Evolutionary conservation across 2,329 filamentous ascomycete genomes (phyloP).

Genomic region (Nectriaceae sp.): DNA sequence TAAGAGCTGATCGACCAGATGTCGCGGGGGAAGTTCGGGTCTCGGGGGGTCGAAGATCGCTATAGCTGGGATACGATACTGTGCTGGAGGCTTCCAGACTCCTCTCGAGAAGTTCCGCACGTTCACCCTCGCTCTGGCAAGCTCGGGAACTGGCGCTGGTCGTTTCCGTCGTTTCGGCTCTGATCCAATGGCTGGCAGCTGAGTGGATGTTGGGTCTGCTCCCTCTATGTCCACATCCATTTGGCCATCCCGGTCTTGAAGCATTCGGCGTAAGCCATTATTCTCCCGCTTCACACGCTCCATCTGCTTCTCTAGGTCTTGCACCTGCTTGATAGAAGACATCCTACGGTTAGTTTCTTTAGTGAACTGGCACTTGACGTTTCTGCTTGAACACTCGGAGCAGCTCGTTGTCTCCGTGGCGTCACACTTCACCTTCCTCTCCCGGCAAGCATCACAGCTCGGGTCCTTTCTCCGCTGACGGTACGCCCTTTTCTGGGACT

Average conservation of each 20-base stretch:
- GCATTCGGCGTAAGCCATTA: constrained; percentile 66
- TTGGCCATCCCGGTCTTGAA: constrained; percentile 53
- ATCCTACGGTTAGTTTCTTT: constrained; percentile 98
- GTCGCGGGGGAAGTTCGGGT: constrained; percentile 70
- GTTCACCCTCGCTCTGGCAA: constrained; percentile 71
- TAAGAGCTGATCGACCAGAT: constrained; percentile 71
- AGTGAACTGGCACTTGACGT: constrained; percentile 97
- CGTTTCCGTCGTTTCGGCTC: constrained; percentile 66
- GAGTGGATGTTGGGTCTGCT: constrained; percentile 52
- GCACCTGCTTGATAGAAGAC: constrained; percentile 99
- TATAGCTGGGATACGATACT: constrained; percentile 58
- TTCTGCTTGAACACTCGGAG: constrained; percentile 94
- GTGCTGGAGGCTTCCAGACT: constrained; percentile 76
- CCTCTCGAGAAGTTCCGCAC: constrained; percentile 74
- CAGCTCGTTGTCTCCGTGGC: constrained; percentile 95
- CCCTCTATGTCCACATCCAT: constrained; percentile 51
- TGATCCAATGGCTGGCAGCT: constrained; percentile 65
- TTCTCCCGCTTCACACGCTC: constrained; percentile 80
- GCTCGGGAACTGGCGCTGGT: constrained; percentile 64
- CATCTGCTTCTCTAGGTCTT: constrained; percentile 93
- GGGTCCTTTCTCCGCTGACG: constrained; percentile 94
- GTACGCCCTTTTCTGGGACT: constrained; percentile 89
- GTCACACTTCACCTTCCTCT: constrained; percentile 86
- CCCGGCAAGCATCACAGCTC: constrained; percentile 94
- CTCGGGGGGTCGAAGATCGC: constrained; percentile 53